These are phyloP conservation scores for Serendipita sp. DNA, from an alignment of 768 basidiomycete species.

Conservation along the genomic window DNA sequence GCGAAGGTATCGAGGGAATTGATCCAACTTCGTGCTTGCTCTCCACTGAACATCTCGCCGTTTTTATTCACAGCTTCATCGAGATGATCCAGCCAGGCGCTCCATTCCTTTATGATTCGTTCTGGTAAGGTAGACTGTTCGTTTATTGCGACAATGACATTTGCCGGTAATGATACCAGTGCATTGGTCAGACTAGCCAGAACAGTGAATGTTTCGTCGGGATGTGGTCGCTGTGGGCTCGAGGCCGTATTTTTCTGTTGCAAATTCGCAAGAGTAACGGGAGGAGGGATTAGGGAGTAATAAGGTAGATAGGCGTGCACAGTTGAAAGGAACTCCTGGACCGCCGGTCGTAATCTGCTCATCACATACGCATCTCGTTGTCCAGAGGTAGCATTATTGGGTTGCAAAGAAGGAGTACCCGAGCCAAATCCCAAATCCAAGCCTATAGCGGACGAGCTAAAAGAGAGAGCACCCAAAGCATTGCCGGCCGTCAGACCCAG, in stretches of 20 bases:
- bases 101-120: slow-evolving; percentile 59
- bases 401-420: neutral
- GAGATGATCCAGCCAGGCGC: slow-evolving; percentile 53
- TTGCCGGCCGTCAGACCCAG: slow-evolving; percentile 16
- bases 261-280: slow-evolving; percentile 13
- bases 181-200: slow-evolving; percentile 53
- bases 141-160: slow-evolving; percentile 32
- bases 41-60: slow-evolving; percentile 65
- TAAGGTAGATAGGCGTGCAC: slow-evolving; percentile 74
- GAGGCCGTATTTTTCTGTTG: slow-evolving; percentile 27
- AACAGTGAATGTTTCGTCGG: slow-evolving; percentile 57
- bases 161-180: slow-evolving; percentile 46
- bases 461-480: slow-evolving; percentile 12
- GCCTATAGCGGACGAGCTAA: neutral
- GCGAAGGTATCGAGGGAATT: slow-evolving; percentile 50
- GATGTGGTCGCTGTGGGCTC: slow-evolving; percentile 51
- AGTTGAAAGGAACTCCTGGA: slow-evolving; percentile 59
- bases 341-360: slow-evolving; percentile 56
- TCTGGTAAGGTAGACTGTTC: slow-evolving; percentile 27
- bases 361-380: slow-evolving; percentile 74
- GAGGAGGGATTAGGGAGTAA: slow-evolving; percentile 42
- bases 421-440: neutral
- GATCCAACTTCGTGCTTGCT: slow-evolving; percentile 54
- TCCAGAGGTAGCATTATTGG: slow-evolving; percentile 19
- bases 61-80: slow-evolving; percentile 53